Conservation (phyloP, 2,329 filamentous ascomycete species). For the Cryphonectria parasitica region DNA sequence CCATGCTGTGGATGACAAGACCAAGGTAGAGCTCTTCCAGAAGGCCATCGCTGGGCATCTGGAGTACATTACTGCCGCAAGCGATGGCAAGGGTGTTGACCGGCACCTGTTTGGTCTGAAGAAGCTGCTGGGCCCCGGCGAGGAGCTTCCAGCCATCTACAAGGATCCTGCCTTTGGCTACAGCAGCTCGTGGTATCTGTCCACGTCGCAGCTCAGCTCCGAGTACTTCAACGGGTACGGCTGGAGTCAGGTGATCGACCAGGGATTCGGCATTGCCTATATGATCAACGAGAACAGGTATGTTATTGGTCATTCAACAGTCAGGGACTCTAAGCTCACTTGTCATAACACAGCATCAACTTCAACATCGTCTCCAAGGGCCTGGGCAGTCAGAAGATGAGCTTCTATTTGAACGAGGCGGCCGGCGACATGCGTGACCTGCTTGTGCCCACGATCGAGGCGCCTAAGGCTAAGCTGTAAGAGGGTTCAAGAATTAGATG, state of each 20-base stretch:
- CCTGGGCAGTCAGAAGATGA: conserved; percentile 89
- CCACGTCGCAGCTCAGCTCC: conserved; percentile 84
- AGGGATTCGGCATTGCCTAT: conserved; percentile 95
- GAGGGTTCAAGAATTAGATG: neutral
- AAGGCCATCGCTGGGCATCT: conserved; percentile 81
- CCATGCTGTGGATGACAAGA: conserved; percentile 62
- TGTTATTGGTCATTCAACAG: conserved; percentile 34
- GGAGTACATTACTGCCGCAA: conserved; percentile 88
- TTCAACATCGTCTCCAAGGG: conserved; percentile 98
- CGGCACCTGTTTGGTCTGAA: conserved; percentile 97
- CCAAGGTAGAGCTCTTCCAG: conserved; percentile 76
- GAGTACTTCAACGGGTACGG: conserved; percentile 99
- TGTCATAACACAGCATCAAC: conserved; percentile 68
- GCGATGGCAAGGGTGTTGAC: conserved; percentile 92
- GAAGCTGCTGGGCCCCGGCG: conserved; percentile 79
- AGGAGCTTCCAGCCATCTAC: conserved; percentile 82
- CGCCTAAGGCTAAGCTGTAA: conserved; percentile 84
- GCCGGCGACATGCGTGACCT: conserved; percentile 88
- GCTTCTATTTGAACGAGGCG: conserved; percentile 92
- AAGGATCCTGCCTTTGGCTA: conserved; percentile 85
- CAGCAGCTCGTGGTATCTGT: conserved; percentile 86
- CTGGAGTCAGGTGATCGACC: conserved; percentile 97
- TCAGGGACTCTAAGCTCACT: conserved; percentile 22
- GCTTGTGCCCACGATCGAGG: conserved; percentile 76
- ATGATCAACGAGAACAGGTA: conserved; percentile 99